These are phyloP conservation scores for Phytophthora chlamydospora DNA, from an alignment of 352 stramenopile genomes.

Conservation along the genomic window DNA sequence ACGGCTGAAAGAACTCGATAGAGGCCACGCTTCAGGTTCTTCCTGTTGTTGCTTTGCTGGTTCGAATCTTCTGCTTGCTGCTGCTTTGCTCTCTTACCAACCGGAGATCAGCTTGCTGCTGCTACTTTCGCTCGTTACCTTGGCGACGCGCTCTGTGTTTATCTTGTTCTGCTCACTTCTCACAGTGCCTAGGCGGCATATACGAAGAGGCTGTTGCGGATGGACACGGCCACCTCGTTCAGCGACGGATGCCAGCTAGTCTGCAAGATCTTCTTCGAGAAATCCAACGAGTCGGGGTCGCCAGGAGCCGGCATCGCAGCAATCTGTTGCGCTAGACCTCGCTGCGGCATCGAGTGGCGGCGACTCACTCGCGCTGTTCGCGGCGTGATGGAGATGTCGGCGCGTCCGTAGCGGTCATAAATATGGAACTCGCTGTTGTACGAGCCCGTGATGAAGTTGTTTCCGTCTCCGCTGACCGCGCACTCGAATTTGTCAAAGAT, in stretches of 20 bases:
- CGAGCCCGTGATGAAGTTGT: constrained; percentile 93
- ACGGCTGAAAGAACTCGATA: constrained; percentile 9
- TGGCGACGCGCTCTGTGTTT: neutral
- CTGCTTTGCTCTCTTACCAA: constrained; percentile 18
- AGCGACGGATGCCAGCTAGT: constrained; percentile 83
- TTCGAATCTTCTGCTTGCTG: constrained; percentile 11
- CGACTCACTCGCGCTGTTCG: constrained; percentile 48
- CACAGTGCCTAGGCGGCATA: constrained; percentile 55
- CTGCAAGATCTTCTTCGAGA: constrained; percentile 88
- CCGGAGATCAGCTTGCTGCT: constrained; percentile 11
- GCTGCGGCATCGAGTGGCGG: constrained; percentile 74
- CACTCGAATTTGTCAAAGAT: constrained; percentile 99
- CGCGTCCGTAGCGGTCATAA: constrained; percentile 86
- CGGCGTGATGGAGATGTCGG: constrained; percentile 71
- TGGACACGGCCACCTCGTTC: constrained; percentile 82
- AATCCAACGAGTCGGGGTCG: constrained; percentile 71
- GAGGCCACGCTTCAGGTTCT: constrained; percentile 16
- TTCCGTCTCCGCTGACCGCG: constrained; percentile 88
- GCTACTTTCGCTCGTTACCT: constrained; percentile 2
- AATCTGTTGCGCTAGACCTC: constrained; percentile 70
- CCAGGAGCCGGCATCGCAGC: constrained; percentile 32
- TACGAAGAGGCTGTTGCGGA: constrained; percentile 87
- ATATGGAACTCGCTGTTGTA: constrained; percentile 96
- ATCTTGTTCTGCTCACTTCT: neutral
- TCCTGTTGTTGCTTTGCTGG: constrained; percentile 22